Conservation (phyloP, 495 filamentous ascomycete species). For the Penicillium fimorum region DNA sequence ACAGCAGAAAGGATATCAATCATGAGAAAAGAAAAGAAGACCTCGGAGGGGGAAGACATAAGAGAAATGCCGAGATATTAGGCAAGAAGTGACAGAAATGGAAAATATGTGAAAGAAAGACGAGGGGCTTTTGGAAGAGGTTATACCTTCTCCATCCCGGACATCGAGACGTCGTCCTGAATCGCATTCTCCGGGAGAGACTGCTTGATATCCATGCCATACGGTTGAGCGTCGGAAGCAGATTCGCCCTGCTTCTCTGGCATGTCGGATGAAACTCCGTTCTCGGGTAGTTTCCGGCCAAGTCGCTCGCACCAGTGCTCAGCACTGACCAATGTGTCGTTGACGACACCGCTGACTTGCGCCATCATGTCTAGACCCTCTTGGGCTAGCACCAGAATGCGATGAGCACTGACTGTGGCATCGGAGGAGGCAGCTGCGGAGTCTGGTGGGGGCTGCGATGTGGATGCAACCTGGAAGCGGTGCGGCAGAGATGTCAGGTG, state of each 20-base stretch:
- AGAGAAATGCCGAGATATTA: not conserved
- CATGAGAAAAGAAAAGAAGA: slow-evolving; percentile 17
- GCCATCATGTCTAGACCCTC: slow-evolving; percentile 88
- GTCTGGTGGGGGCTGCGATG: slow-evolving; percentile 42
- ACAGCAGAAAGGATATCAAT: slow-evolving; percentile 31
- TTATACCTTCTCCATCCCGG: slow-evolving; percentile 39
- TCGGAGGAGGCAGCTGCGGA: slow-evolving; percentile 39
- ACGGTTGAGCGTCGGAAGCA: slow-evolving; percentile 20
- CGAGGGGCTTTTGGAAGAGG: not conserved
- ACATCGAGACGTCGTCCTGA: slow-evolving; percentile 40
- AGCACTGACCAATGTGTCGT: slow-evolving; percentile 79
- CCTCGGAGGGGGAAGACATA: not conserved
- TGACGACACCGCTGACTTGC: slow-evolving; percentile 76
- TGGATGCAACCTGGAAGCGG: slow-evolving; percentile 62
- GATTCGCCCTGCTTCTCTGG: slow-evolving; percentile 25
- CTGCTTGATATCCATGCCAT: slow-evolving; percentile 37
- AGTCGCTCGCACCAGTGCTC: slow-evolving; percentile 82
- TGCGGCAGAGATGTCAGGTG: slow-evolving; percentile 78
- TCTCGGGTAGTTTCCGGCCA: slow-evolving; percentile 51
- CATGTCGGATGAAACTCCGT: slow-evolving; percentile 25
- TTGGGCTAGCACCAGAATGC: slow-evolving; percentile 76
- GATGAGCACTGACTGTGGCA: slow-evolving; percentile 54
- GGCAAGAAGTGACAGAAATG: not conserved
- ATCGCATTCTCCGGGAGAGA: slow-evolving; percentile 27
- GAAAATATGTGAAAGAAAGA: slow-evolving; percentile 7